A percentile compares a stretch with the other conserved stretches of the same genome.
Evolutionary conservation across 345 rosid genomes (phyloP).

Genomic region (Rhizophora mangle): DNA sequence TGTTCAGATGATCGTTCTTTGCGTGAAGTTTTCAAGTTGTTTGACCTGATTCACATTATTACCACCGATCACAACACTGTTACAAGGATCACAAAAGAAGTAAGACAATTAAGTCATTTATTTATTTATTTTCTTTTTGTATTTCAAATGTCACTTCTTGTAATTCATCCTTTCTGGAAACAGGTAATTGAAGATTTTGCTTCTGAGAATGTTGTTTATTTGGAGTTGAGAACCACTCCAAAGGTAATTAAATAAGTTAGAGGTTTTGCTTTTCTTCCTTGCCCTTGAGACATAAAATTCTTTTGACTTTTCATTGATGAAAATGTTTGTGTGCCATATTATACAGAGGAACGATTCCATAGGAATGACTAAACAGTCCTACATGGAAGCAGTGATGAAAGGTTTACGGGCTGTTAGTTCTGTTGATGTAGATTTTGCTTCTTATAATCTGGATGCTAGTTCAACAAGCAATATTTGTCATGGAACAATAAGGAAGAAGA

Average conservation of each 20-base stretch:
- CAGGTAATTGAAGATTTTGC: constrained; percentile 97
- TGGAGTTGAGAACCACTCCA: constrained; percentile 91
- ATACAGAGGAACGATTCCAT: constrained; percentile 69
- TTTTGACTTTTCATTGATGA: constrained; percentile 1
- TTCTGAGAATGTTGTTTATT: constrained; percentile 76
- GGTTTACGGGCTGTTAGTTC: constrained; percentile 58
- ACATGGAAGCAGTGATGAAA: constrained; percentile 82
- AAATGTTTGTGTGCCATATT: constrained; percentile 17
- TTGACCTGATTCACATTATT: constrained; percentile 73
- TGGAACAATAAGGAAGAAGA: constrained; percentile 53
- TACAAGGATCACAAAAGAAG: constrained; percentile 81
- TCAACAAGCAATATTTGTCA: constrained; percentile 25
- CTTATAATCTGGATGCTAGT: constrained; percentile 20
- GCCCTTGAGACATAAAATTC: neutral
- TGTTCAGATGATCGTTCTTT: constrained; percentile 62
- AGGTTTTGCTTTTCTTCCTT: neutral
- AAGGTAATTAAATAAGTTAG: constrained; percentile 45
- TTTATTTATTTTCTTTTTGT: too few species aligned
- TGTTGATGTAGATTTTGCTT: constrained; percentile 57
- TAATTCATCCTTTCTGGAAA: neutral
- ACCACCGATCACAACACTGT: constrained; percentile 77
- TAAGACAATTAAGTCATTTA: constrained; percentile 23
- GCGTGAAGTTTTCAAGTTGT: constrained; percentile 78
- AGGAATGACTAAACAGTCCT: constrained; percentile 93
- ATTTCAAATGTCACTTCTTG: neutral